Percentiles rank a stretch among this genome's conserved stretches.
Conservation (phyloP, 139 green algal genomes). For the Pseudopediastrum boryanum region DNA sequence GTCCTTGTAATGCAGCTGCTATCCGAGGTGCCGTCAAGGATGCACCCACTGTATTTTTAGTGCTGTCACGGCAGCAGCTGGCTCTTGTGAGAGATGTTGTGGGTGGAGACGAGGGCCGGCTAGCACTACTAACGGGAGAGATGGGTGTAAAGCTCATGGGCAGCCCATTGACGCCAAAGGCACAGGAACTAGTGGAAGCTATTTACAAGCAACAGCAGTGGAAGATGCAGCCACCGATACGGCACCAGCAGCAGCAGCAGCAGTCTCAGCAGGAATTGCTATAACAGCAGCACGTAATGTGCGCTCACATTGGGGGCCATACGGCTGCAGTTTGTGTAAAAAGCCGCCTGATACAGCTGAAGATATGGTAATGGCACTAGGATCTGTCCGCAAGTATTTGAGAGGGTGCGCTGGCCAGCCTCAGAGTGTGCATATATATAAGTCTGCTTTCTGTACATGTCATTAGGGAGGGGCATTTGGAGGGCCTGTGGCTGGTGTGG, state of each 20-base stretch:
- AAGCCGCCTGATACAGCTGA: too few species aligned
- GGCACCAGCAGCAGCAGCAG: neutral
- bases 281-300: too few species aligned
- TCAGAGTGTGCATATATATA: too few species aligned
- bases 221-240: neutral
- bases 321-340: too few species aligned
- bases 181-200: neutral
- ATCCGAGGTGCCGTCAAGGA: neutral
- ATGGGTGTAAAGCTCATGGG: constrained; percentile 50
- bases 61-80: constrained; percentile 18
- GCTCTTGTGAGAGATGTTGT: constrained; percentile 45
- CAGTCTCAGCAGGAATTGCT: too few species aligned
- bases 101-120: constrained; percentile 54
- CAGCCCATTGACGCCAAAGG: neutral
- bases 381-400: too few species aligned
- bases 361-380: too few species aligned
- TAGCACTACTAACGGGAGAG: constrained; percentile 39
- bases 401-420: too few species aligned
- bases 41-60: constrained; percentile 7
- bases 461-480: too few species aligned
- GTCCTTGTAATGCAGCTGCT: neutral
- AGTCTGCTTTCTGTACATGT: too few species aligned
- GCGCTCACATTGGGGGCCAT: too few species aligned
- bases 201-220: neutral
- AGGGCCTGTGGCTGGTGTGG: too few species aligned